A percentile compares a stretch with the other conserved stretches of the same genome.
Evolutionary conservation across 2,329 filamentous ascomycete species (phyloP).

Genomic region (Trichoderma sp.): DNA sequence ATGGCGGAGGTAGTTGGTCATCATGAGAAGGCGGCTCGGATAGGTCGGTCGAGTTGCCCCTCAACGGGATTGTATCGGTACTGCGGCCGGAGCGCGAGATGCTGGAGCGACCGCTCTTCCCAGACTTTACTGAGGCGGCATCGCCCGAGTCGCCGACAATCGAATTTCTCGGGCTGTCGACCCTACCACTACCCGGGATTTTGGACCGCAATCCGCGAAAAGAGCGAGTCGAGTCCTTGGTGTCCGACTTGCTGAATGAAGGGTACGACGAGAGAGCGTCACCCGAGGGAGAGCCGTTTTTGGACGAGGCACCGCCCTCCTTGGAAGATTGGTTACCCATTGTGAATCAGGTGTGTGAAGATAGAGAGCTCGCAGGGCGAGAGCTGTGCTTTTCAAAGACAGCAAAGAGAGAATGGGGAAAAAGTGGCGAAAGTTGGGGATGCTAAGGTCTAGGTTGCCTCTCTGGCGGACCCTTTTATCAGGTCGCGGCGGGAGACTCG

Average conservation of each 20-base stretch:
- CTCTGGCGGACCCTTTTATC: conserved; percentile 26
- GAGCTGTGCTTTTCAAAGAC: neutral
- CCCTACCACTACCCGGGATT: conserved; percentile 72
- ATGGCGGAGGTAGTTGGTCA: conserved; percentile 68
- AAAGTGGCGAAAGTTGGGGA: conserved; percentile 27
- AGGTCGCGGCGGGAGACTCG: conserved; percentile 4
- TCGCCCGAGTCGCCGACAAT: conserved; percentile 69
- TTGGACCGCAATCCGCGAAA: conserved; percentile 85
- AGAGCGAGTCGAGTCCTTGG: conserved; percentile 86
- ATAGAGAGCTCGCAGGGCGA: conserved; percentile 6
- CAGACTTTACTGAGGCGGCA: conserved; percentile 72
- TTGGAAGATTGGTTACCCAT: conserved; percentile 80
- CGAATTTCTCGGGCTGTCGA: conserved; percentile 81
- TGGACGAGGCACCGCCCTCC: conserved; percentile 53
- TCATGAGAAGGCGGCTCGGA: conserved; percentile 51
- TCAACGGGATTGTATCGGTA: conserved; percentile 44
- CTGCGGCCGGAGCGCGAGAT: conserved; percentile 48
- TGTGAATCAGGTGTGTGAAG: conserved; percentile 26
- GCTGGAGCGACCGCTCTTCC: conserved; percentile 58
- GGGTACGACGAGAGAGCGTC: conserved; percentile 74
- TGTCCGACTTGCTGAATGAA: conserved; percentile 89
- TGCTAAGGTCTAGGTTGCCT: conserved; percentile 24
- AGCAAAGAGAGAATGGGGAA: neutral
- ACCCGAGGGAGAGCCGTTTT: conserved; percentile 41
- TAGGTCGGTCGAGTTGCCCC: conserved; percentile 46